Evolutionary conservation across 2,329 filamentous ascomycete species (phyloP).

Genomic region (Mycosphaerella sp.): DNA sequence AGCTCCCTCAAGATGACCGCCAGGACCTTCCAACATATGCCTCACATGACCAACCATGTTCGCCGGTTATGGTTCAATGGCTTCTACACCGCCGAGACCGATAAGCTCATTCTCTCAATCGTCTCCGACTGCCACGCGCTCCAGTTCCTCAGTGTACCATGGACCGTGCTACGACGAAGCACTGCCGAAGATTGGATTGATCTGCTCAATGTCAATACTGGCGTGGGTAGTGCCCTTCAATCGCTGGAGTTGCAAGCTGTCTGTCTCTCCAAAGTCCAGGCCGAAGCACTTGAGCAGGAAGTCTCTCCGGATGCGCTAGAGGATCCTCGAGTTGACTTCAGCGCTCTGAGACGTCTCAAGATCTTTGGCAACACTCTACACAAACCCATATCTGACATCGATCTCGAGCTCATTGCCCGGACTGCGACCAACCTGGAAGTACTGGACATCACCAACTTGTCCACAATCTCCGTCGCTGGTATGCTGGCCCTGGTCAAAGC

Average conservation of each 20-base stretch:
- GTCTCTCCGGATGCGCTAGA: slow-evolving; percentile 36
- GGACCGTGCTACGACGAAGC: slow-evolving; percentile 48
- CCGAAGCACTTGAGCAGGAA: slow-evolving; percentile 37
- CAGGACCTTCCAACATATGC: slow-evolving; percentile 41
- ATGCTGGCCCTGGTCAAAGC: slow-evolving; percentile 49
- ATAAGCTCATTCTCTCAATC: slow-evolving; percentile 44
- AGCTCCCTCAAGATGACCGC: slow-evolving; percentile 44
- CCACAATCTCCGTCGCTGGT: slow-evolving; percentile 47
- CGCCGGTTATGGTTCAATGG: slow-evolving; percentile 51
- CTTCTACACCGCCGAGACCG: slow-evolving; percentile 47
- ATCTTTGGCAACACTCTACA: slow-evolving; percentile 50
- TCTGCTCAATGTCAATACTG: slow-evolving; percentile 39
- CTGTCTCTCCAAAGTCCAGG: slow-evolving; percentile 44
- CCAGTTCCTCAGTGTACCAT: slow-evolving; percentile 46
- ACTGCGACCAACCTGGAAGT: slow-evolving; percentile 48
- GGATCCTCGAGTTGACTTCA: slow-evolving; percentile 42
- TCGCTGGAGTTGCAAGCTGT: slow-evolving; percentile 49
- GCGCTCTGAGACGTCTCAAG: slow-evolving; percentile 46
- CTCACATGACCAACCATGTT: slow-evolving; percentile 44
- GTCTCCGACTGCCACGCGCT: slow-evolving; percentile 44
- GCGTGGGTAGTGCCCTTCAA: slow-evolving; percentile 38
- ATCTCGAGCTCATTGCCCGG: slow-evolving; percentile 45
- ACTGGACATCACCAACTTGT: slow-evolving; percentile 49
- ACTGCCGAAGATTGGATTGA: slow-evolving; percentile 44
- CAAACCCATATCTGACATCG: slow-evolving; percentile 46